phyloP scores from a whole-genome alignment of 169 alveolate species.

The Sarcocystis neurona region DNA sequence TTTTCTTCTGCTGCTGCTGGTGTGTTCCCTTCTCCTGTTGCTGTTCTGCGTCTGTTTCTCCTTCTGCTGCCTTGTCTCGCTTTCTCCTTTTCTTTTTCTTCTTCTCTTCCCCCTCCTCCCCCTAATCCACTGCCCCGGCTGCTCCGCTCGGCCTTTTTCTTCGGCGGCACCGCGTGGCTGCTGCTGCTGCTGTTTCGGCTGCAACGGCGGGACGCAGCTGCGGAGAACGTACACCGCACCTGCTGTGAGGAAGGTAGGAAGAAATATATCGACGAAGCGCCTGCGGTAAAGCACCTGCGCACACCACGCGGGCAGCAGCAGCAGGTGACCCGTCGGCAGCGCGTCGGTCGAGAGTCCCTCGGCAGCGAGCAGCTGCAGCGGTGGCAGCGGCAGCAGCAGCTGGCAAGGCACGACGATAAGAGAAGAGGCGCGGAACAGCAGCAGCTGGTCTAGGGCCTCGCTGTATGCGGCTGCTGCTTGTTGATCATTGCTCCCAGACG shows the following conservation, averaged over 20 bases:
- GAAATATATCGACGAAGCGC: neutral
- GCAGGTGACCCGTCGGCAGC: constrained; percentile 15
- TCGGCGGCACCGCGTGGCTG: too few species aligned
- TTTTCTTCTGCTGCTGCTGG: too few species aligned
- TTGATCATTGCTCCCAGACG: too few species aligned
- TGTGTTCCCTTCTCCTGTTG: too few species aligned
- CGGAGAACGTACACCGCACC: constrained; percentile 30
- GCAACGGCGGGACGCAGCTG: too few species aligned
- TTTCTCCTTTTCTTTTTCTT: too few species aligned
- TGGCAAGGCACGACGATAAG: constrained; percentile 33
- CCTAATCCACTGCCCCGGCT: too few species aligned
- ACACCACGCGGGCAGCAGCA: constrained; percentile 52
- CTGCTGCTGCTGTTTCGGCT: neutral
- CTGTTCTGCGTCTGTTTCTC: too few species aligned
- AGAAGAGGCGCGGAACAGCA: constrained; percentile 48
- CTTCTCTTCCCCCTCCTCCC: too few species aligned
- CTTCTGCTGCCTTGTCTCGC: too few species aligned
- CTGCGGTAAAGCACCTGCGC: constrained; percentile 45
- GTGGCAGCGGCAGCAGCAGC: constrained; percentile 7
- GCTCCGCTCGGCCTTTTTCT: too few species aligned
- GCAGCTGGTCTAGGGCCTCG: constrained; percentile 7
- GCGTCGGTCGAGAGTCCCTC: constrained; percentile 38
- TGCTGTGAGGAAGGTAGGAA: constrained; percentile 41
- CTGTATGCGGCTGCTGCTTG: neutral
- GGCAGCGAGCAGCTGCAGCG: constrained; percentile 27